phyloP scores from a whole-genome alignment of 495 filamentous ascomycete genomes.

The Hypoxylon lienhwacheense region DNA sequence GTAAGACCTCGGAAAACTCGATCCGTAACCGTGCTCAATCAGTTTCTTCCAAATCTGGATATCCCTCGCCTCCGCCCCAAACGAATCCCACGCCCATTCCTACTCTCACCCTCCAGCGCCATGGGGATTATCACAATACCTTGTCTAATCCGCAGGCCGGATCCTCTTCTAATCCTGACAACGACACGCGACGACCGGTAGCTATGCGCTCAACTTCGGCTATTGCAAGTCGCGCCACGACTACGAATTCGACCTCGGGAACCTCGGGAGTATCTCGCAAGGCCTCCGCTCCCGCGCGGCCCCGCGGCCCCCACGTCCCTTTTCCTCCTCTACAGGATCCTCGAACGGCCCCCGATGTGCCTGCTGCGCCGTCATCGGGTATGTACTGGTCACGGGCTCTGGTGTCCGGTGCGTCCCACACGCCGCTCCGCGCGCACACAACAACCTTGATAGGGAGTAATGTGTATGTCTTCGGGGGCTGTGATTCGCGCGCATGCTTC shows the following conservation, averaged over 20 bases:
- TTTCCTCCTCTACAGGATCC: slow-evolving; percentile 62
- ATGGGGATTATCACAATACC: slow-evolving; percentile 22
- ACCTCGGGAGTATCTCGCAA: slow-evolving; percentile 35
- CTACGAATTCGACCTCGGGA: slow-evolving; percentile 10
- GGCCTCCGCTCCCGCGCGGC: slow-evolving; percentile 35
- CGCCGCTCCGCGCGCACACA: slow-evolving; percentile 63
- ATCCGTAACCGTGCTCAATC: slow-evolving; percentile 56
- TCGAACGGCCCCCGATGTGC: slow-evolving; percentile 58
- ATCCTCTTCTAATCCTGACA: slow-evolving; percentile 43
- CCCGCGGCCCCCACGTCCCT: slow-evolving; percentile 42
- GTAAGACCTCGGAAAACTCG: slow-evolving; percentile 50
- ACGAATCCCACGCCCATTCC: slow-evolving; percentile 30
- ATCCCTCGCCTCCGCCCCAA: slow-evolving; percentile 34
- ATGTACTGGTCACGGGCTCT: slow-evolving; percentile 70
- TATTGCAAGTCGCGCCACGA: slow-evolving; percentile 48
- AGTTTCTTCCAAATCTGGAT: slow-evolving; percentile 38
- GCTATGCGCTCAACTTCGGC: slow-evolving; percentile 56
- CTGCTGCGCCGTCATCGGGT: slow-evolving; percentile 62
- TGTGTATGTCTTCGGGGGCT: slow-evolving; percentile 68
- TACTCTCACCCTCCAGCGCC: slow-evolving; percentile 31
- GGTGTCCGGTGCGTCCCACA: slow-evolving; percentile 58
- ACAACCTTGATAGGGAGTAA: slow-evolving; percentile 62
- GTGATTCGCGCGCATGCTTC: slow-evolving; percentile 64
- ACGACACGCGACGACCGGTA: slow-evolving; percentile 38
- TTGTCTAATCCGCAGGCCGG: slow-evolving; percentile 46